Evolutionary conservation across 192 early-diverging fungal species (phyloP).

Genomic region (Podila epicladia): DNA sequence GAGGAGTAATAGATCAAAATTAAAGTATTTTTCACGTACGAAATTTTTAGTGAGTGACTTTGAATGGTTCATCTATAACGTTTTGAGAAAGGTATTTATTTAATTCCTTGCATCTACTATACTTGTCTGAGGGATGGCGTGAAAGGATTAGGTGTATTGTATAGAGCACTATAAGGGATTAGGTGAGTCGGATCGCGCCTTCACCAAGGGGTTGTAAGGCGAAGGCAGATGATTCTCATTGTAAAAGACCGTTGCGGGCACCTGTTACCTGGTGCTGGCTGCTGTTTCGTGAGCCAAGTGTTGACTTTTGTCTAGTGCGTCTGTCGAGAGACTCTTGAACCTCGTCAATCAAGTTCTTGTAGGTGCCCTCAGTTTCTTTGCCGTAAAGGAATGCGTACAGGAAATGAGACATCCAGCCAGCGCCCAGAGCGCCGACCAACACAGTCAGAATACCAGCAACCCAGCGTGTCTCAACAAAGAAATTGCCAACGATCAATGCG

Average conservation of each 20-base stretch:
- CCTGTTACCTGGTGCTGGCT: neutral
- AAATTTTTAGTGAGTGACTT: too few species aligned
- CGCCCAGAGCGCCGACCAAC: neutral
- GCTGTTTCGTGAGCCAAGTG: neutral
- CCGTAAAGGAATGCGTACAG: neutral
- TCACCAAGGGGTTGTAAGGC: neutral
- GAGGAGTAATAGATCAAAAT: too few species aligned
- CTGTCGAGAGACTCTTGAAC: neutral
- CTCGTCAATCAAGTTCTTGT: conserved; percentile 5
- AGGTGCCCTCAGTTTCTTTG: neutral
- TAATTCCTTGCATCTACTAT: too few species aligned
- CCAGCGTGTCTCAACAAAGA: neutral
- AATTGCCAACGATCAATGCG: neutral
- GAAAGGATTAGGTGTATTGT: too few species aligned
- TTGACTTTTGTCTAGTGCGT: neutral
- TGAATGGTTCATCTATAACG: too few species aligned
- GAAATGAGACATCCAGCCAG: neutral
- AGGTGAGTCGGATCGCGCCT: neutral
- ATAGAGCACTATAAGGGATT: too few species aligned
- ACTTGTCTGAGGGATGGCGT: too few species aligned
- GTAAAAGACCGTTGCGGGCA: neutral
- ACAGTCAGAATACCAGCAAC: neutral
- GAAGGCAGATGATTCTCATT: conserved; percentile 2
- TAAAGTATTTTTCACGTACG: too few species aligned
- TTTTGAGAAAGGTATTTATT: too few species aligned